These are phyloP conservation scores for Malassezia yamatoensis DNA, from an alignment of 1,284 basidiomycete genomes.

Conservation along the genomic window DNA sequence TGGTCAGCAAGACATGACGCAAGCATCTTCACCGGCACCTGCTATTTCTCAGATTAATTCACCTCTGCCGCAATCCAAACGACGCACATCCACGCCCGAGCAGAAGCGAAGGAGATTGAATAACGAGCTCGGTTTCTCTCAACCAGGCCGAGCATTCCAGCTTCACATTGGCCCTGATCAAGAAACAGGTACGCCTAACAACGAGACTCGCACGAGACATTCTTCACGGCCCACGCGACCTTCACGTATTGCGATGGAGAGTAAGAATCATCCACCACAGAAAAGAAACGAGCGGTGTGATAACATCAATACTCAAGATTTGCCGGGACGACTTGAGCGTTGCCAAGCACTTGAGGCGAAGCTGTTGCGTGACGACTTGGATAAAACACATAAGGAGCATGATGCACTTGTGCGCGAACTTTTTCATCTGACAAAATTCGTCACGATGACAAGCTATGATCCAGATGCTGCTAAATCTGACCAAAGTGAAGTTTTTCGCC, in stretches of 20 bases:
- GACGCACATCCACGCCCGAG: slow-evolving; percentile 1
- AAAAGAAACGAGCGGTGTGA: slow-evolving; percentile 2
- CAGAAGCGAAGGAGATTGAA: slow-evolving; percentile 29
- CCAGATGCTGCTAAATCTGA: slow-evolving; percentile 24
- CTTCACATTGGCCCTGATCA: slow-evolving; percentile 8
- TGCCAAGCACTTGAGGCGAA: slow-evolving; percentile 20
- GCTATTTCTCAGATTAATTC: no score
- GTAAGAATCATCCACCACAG: not conserved
- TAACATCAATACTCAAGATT: slow-evolving; percentile 5
- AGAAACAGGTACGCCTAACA: not conserved
- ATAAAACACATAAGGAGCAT: slow-evolving; percentile 28
- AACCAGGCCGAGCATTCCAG: slow-evolving; percentile 37
- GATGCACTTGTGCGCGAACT: slow-evolving; percentile 37
- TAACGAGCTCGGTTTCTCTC: slow-evolving; percentile 36
- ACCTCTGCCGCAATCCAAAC: not conserved
- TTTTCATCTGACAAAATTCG: slow-evolving; percentile 36
- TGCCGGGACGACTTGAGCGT: not conserved
- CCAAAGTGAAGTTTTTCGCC: slow-evolving; percentile 28
- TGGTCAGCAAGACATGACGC: no score
- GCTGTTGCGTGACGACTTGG: slow-evolving; percentile 22
- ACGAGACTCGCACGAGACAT: slow-evolving; percentile 1
- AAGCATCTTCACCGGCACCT: no score
- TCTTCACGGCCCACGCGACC: slow-evolving; percentile 10
- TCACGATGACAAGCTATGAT: slow-evolving; percentile 37
- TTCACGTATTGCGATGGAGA: slow-evolving; percentile 5